These are phyloP conservation scores for Mycena capillaripes DNA, from an alignment of 768 basidiomycete genomes.

Conservation along the genomic window DNA sequence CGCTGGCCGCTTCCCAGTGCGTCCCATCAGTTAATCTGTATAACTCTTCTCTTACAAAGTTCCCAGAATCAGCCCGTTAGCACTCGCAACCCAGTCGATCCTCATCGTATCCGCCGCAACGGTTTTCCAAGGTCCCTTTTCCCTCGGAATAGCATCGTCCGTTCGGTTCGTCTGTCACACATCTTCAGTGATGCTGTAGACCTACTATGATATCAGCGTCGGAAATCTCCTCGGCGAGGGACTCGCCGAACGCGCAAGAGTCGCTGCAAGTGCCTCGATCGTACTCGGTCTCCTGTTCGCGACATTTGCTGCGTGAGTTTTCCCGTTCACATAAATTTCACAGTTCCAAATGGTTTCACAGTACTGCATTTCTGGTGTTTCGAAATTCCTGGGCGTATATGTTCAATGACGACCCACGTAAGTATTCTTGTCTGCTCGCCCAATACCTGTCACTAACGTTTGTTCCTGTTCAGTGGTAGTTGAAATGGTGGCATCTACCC, in stretches of 20 bases:
- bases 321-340: too few relatives aligned
- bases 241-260: neutral
- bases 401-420: neutral
- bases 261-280: neutral
- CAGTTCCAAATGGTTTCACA: too few relatives aligned
- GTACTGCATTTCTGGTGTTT: neutral
- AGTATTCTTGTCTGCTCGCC: too few relatives aligned
- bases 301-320: neutral
- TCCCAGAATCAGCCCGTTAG: neutral
- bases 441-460: neutral
- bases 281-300: neutral
- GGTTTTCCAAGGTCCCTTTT: neutral
- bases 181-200: neutral
- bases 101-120: neutral
- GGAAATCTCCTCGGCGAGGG: constrained; percentile 1
- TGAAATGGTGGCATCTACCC: neutral
- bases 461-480: neutral
- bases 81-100: neutral
- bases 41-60: neutral
- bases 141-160: neutral
- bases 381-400: neutral
- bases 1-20: neutral
- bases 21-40: neutral
- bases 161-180: neutral
- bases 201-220: neutral